These are phyloP conservation scores for Fonsecaea multimorphosa DNA, from an alignment of 2,329 filamentous ascomycete species.

Conservation along the genomic window DNA sequence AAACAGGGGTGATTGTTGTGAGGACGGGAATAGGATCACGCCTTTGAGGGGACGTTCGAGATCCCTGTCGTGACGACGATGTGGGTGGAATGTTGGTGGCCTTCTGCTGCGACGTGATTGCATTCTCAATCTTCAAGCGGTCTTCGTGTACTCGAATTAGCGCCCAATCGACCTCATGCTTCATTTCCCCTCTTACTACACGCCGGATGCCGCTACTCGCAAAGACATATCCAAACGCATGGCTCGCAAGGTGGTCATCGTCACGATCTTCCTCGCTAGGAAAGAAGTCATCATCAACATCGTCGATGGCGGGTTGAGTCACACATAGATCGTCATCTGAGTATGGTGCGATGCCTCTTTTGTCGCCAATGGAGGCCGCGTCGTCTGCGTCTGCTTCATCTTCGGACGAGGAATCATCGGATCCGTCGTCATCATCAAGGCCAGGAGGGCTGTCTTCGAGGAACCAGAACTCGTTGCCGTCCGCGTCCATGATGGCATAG, in stretches of 20 bases:
- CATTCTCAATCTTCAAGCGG: constrained; percentile 73
- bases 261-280: constrained; percentile 74
- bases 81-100: constrained; percentile 20
- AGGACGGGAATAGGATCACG: constrained; percentile 24
- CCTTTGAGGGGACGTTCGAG: not conserved
- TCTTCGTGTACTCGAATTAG: constrained; percentile 78
- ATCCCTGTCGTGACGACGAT: constrained; percentile 37
- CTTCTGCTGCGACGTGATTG: constrained; percentile 56
- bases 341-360: constrained; percentile 45
- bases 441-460: constrained; percentile 50
- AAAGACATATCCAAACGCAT: constrained; percentile 80
- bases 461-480: constrained; percentile 52
- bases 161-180: constrained; percentile 96
- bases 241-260: constrained; percentile 81
- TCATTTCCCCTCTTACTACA: constrained; percentile 70
- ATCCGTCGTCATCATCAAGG: constrained; percentile 55
- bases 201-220: constrained; percentile 89
- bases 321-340: constrained; percentile 79
- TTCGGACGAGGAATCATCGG: constrained; percentile 51
- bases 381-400: constrained; percentile 53
- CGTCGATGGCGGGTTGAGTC: constrained; percentile 89
- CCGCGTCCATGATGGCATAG: constrained; percentile 47
- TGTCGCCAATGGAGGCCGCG: constrained; percentile 68
- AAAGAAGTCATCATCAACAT: constrained; percentile 82
- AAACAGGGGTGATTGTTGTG: constrained; percentile 63